Base-by-base conservation (phyloP, 139 green algal species). In the Tetradesmus obliquus region DNA sequence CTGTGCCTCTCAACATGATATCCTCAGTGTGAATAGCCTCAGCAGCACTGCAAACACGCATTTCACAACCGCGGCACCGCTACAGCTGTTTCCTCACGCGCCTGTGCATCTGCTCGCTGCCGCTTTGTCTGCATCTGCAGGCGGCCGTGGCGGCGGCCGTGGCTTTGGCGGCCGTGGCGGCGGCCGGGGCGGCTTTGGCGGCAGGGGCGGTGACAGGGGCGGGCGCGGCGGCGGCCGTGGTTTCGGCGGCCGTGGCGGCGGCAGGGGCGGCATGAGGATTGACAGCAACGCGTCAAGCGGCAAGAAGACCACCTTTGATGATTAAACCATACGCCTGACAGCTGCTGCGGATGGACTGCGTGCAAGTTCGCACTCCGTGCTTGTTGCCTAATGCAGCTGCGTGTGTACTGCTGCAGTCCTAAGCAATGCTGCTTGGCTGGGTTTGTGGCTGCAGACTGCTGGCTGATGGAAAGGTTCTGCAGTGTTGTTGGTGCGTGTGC, bases 271-370 rank as follows among this genome's bases (percentile, higher is more conserved):
- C 88, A 95, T 95, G 88, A 82, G 79, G 69, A 95, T 95, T 79
- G 90, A 92, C 13, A 19, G 87, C 15, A 69, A 83, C 22, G 92
- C 57, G 15, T 91, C 51, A 74, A 93, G 74, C 54, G 94, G 93
- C 88, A 96, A 96, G 94, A 96, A 95, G 94, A 93, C 90, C 69
- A 93, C 94, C n/a, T 96, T 96, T 32, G 94, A 96, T 82, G 90
- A 96, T 85, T 94, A 86, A 88, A 51, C 72, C 0, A 19, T 58
- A 22, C 19, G 79, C 5, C 54, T 82, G 74, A 9, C 74, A 54
- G 74, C 74, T 79, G 66, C 66, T 74, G 13, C n/a, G 12, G 13
- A 7, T 62, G 57, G n/a, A n/a, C n/a, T n/a, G n/a, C n/a, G n/a
- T n/a, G n/a, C n/a, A n/a, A n/a, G n/a, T n/a, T n/a, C n/a, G n/a